Evolutionary conservation across 164 flowering plant genomes (phyloP), one percentile per base, ranked within the genome.

Genomic region (Santalum album): DNA sequence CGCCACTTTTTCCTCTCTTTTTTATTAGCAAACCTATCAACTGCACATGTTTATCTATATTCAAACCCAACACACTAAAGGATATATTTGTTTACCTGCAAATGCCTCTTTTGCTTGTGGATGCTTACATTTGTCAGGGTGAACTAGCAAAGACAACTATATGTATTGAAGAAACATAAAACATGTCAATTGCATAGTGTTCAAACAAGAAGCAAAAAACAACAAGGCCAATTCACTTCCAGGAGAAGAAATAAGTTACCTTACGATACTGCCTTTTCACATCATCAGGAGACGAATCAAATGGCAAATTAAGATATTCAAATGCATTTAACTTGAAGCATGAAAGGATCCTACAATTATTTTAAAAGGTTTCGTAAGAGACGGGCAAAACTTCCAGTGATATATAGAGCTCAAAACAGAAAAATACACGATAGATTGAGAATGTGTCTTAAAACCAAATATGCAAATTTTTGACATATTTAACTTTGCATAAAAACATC

Each of bases 111-210:
- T 87, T 27, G 97, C 96, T 72, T 86, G 95, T 61, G 95, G 96
- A 80, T 94, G 99, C 78, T 94, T 90, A 70, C 99, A 94, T 60
- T 94, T 94, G 53, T 94, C 97, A 63, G 99, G 99, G 60, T 89
- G 99, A 73, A 94, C 97, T 76, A 94, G 53, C 82, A 90, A 75
- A 6, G 97, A 94, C 54, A 94, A 57, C 96, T 89, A 61, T 65
- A 72, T 22, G 19, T 25, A 64, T 1, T 35, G 18, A 4, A 45
- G 49, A 20, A 22, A 20, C 6, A 22, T 16, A 34, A 27, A 45
- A 35, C 0, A 36, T 34, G 49, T 51, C 25, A 68, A 49, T 49
- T 18, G 46, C 54, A 21, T 24, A 25, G 26, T 22, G 20, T 18
- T 12, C 6, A 39, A 18, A 17, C 42, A 16, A 18, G 6, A 39